These are phyloP conservation scores for Sporothrix variecibatus DNA, from an alignment of 2,329 filamentous ascomycete species.

Conservation along the genomic window DNA sequence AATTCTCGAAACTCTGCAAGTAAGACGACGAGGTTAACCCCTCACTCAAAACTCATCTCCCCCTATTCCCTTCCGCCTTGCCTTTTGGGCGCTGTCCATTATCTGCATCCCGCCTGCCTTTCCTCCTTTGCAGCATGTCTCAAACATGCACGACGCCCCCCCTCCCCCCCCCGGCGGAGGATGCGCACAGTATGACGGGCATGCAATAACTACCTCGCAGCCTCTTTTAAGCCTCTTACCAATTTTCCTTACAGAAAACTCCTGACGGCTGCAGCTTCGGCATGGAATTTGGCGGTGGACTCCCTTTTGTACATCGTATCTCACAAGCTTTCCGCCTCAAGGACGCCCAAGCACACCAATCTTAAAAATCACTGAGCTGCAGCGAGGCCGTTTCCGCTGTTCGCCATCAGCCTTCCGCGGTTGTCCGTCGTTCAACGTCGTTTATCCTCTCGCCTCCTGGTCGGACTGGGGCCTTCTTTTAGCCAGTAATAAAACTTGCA, in stretches of 20 bases:
- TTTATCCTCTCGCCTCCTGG: neutral
- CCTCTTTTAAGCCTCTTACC: neutral
- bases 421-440: neutral
- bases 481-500: neutral
- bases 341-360: neutral
- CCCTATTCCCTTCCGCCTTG: neutral
- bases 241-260: neutral
- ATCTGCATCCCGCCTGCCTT: constrained; percentile 10
- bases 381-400: neutral
- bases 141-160: neutral
- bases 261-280: neutral
- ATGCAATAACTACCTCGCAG: neutral
- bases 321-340: neutral
- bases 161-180: too few relatives aligned
- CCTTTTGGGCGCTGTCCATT: neutral
- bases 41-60: neutral
- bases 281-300: neutral
- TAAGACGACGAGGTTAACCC: neutral
- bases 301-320: neutral
- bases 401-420: neutral
- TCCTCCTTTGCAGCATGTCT: constrained; percentile 9
- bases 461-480: neutral
- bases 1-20: neutral
- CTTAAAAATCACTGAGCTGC: neutral
- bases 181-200: constrained; percentile 1